These are phyloP conservation scores for Apiospora kogelbergensis DNA, from an alignment of 2,329 filamentous ascomycete species.

Conservation along the genomic window DNA sequence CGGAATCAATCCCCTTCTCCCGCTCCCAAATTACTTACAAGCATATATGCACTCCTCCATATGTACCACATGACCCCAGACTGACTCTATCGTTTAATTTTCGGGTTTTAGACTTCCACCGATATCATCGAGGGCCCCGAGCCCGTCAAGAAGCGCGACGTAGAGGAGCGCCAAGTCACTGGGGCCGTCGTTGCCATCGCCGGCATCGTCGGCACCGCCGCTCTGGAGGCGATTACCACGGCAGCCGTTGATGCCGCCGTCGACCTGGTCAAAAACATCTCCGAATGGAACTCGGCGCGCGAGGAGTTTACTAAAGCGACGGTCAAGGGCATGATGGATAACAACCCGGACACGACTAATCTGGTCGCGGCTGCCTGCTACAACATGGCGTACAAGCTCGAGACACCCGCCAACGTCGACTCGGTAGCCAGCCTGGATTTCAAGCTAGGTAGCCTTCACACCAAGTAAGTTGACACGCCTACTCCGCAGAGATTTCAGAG, in stretches of 20 bases:
- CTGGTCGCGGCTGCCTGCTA: not conserved
- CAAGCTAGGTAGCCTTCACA: too few relatives aligned
- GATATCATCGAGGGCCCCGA: not conserved
- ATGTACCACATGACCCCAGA: too few relatives aligned
- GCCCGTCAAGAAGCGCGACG: not conserved
- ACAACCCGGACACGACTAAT: not conserved
- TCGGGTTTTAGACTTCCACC: not conserved
- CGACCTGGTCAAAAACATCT: not conserved
- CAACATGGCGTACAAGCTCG: too few relatives aligned
- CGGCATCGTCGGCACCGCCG: not conserved
- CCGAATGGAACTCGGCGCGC: not conserved
- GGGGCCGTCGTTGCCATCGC: not conserved
- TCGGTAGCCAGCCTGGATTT: too few relatives aligned
- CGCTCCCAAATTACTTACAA: too few relatives aligned
- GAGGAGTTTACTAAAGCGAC: slow-evolving; percentile 7
- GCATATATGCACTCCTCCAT: too few relatives aligned
- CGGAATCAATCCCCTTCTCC: not conserved
- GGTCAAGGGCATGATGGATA: slow-evolving; percentile 6
- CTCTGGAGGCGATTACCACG: not conserved
- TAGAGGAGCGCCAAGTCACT: not conserved
- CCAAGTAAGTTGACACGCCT: too few relatives aligned
- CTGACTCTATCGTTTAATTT: not conserved
- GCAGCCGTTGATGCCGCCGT: not conserved
- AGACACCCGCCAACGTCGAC: too few relatives aligned
- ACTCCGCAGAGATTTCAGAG: too few relatives aligned